phyloP scores from a whole-genome alignment of 495 filamentous ascomycete species.

The Pyronema omphalodes region DNA sequence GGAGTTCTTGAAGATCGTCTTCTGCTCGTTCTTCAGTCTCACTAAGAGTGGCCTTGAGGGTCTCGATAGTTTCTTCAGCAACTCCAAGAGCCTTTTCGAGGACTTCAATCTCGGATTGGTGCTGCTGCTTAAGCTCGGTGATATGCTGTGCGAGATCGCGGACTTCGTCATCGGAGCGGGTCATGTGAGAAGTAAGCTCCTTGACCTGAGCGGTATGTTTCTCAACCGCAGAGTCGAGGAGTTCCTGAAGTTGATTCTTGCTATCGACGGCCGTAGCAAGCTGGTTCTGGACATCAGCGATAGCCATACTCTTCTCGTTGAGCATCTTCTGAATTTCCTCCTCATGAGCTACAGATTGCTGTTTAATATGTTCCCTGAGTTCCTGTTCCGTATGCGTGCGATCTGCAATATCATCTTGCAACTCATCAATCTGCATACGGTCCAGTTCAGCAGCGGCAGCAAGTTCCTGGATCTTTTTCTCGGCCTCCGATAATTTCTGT shows the following conservation, averaged over 20 bases:
- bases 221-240: not conserved
- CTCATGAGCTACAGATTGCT: not conserved
- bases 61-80: constrained; percentile 4
- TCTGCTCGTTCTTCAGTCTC: constrained; percentile 7
- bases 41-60: constrained; percentile 7
- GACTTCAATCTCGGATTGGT: constrained; percentile 9
- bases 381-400: not conserved
- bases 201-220: not conserved
- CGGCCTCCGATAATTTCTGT: not conserved
- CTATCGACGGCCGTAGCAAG: not conserved
- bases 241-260: not conserved
- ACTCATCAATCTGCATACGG: constrained; percentile 2
- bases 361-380: not conserved
- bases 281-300: constrained; percentile 1
- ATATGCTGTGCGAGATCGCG: constrained; percentile 4
- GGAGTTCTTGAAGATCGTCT: constrained; percentile 9
- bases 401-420: not conserved
- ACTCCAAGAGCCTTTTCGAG: constrained; percentile 5
- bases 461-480: constrained; percentile 4
- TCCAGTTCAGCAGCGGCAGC: constrained; percentile 4
- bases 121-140: not conserved
- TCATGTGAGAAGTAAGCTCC: constrained; percentile 7
- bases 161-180: constrained; percentile 5
- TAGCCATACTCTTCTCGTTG: not conserved
- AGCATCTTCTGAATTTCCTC: not conserved